phyloP scores from a whole-genome alignment of 192 early-diverging fungal species.

The Obelidium mucronatum region DNA sequence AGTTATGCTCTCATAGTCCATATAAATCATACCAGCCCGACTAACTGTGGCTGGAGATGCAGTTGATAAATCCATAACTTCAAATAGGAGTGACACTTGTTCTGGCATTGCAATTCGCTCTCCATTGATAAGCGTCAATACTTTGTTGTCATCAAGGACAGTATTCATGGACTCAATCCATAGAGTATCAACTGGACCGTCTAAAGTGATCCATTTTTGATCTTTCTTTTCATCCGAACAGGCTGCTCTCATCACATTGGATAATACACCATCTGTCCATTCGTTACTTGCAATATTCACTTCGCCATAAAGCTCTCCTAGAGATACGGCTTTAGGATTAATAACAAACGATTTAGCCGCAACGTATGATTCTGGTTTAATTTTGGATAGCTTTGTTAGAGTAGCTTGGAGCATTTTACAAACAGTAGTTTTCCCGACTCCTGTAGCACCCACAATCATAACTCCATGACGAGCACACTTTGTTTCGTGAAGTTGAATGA shows the following conservation, averaged over 20 bases:
- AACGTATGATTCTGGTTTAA: constrained; percentile 47
- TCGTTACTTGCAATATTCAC: constrained; percentile 63
- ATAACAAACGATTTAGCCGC: constrained; percentile 56
- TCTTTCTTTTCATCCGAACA: constrained; percentile 65
- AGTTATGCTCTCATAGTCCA: constrained; percentile 61
- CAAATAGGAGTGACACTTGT: constrained; percentile 65
- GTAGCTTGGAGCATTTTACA: constrained; percentile 63
- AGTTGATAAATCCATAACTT: constrained; percentile 66
- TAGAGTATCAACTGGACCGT: constrained; percentile 68
- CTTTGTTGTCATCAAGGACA: constrained; percentile 68
- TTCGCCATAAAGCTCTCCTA: constrained; percentile 67
- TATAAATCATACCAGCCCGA: constrained; percentile 65
- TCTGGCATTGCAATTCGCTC: constrained; percentile 66
- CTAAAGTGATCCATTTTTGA: constrained; percentile 69
- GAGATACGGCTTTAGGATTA: constrained; percentile 63
- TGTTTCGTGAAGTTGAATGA: constrained; percentile 67
- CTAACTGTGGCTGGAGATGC: constrained; percentile 68
- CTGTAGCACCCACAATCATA: constrained; percentile 67
- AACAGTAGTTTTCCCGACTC: constrained; percentile 60
- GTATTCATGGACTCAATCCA: constrained; percentile 75
- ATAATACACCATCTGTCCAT: constrained; percentile 67
- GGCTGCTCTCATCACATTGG: constrained; percentile 58
- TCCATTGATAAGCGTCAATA: constrained; percentile 67
- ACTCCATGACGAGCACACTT: constrained; percentile 63
- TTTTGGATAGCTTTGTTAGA: constrained; percentile 50